These are phyloP conservation scores for Xylariaceae sp. DNA, from an alignment of 2,329 filamentous ascomycete genomes.

Conservation along the genomic window DNA sequence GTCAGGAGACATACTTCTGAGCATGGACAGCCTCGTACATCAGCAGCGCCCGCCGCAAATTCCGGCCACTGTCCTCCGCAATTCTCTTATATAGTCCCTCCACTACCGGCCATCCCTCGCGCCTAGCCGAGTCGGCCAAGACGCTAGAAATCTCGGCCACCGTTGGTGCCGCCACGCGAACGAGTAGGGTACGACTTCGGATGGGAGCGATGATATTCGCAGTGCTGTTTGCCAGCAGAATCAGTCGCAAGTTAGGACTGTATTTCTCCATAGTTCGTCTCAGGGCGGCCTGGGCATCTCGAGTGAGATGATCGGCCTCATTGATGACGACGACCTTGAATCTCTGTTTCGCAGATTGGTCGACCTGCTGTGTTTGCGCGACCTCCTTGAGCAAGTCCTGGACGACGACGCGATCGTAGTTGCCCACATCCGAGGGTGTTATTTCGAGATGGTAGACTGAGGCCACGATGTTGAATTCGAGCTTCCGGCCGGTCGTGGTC, in stretches of 20 bases:
- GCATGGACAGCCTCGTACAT: slow-evolving; percentile 98
- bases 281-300: slow-evolving; percentile 92
- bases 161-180: slow-evolving; percentile 84
- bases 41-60: slow-evolving; percentile 79
- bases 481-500: slow-evolving; percentile 89
- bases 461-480: slow-evolving; percentile 98
- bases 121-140: slow-evolving; percentile 64
- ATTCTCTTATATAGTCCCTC: slow-evolving; percentile 76
- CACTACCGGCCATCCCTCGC: slow-evolving; percentile 76
- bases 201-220: slow-evolving; percentile 99
- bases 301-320: slow-evolving; percentile 87
- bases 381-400: slow-evolving; percentile 97
- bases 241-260: slow-evolving; percentile 86
- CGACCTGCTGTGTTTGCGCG: slow-evolving; percentile 98
- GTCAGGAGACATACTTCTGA: slow-evolving; percentile 66
- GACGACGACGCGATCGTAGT: slow-evolving; percentile 91
- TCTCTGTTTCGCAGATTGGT: slow-evolving; percentile 78
- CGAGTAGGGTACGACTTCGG: slow-evolving; percentile 81
- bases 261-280: slow-evolving; percentile 99
- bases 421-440: slow-evolving; percentile 93
- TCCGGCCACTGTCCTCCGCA: slow-evolving; percentile 83
- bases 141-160: slow-evolving; percentile 79
- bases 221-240: slow-evolving; percentile 90
- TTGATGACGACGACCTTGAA: slow-evolving; percentile 99
- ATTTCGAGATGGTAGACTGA: slow-evolving; percentile 98